Evolutionary conservation across 2,329 filamentous ascomycete species (phyloP), one percentile per base, ranked within the genome.

Genomic region (Epichloe brachyelytri): DNA sequence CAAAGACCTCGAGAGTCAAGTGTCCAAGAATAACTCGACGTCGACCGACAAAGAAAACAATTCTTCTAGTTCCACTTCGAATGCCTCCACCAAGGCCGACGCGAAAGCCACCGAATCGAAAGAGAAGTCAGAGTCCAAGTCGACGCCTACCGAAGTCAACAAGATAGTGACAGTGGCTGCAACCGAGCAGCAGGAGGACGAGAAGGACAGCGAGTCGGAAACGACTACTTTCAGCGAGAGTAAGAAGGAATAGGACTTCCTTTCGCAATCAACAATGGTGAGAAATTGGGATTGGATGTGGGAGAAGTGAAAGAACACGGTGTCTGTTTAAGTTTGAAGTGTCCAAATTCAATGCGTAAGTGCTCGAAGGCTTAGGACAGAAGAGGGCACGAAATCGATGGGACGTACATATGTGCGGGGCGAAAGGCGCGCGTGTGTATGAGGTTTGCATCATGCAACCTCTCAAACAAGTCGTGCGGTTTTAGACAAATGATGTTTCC

Each of bases 1-100:
- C 63, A 87, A 88, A 67, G 89, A 95, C 64, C 76, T 90, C 56
- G 83, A 80, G 57, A 90, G 85, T 67, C 88, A 95, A 71, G 86
- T 93, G 54, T 79, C 80, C 64, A 90, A 87, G 71, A 63, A 58
- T 45, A 63, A 58, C 43, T 58, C 59, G 53, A 60, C 60, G 40
- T 58, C 63, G 49, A 55, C 56, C 57, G 62, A 60, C 5, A 50
- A 54, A 59, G 12, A 54, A 50, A 43, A 54, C 30, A 51, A n/a
- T 30, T 37, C 37, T 20, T 38, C 41, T 17, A 17, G 37, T 22
- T 15, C 41, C 33, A 55, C 55, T 50, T 56, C 58, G 43, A 33
- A 44, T 17, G 46, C 54, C 3, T 47, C 51, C 43, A 53, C 54
- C 50, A 57, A 56, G 52, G 53, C 58, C 55, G 50, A 56, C 53